Conservation (phyloP, 345 rosid genomes). For the Raphanus raphanistrum region DNA sequence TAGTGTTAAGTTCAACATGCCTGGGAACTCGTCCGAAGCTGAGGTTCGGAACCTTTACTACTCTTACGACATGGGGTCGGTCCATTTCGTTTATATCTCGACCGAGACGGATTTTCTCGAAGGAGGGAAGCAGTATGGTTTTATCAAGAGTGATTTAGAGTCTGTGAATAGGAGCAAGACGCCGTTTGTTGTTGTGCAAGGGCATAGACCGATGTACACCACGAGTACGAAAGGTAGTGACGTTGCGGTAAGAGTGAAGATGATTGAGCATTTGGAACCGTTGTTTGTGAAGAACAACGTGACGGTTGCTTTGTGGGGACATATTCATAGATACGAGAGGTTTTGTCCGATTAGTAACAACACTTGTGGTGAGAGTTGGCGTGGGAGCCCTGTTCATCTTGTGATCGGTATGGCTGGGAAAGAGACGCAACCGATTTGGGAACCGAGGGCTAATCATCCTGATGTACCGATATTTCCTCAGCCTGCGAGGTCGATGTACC, state of each 20-base stretch:
- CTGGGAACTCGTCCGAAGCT: slow-evolving; percentile 79
- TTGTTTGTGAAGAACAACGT: slow-evolving; percentile 69
- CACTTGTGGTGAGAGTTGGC: slow-evolving; percentile 61
- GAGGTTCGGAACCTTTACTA: slow-evolving; percentile 78
- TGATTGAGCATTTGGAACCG: slow-evolving; percentile 85
- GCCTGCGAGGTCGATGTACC: slow-evolving; percentile 71
- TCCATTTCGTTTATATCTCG: slow-evolving; percentile 77
- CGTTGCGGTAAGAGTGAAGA: slow-evolving; percentile 50
- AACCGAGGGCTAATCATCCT: slow-evolving; percentile 72
- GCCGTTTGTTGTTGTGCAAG: slow-evolving; percentile 78
- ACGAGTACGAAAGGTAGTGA: slow-evolving; percentile 66
- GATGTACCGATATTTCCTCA: slow-evolving; percentile 72
- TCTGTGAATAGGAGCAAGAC: slow-evolving; percentile 73
- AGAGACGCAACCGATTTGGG: slow-evolving; percentile 86
- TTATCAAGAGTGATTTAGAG: slow-evolving; percentile 72
- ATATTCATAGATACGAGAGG: slow-evolving; percentile 90
- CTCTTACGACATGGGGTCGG: slow-evolving; percentile 70
- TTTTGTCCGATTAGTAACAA: slow-evolving; percentile 84
- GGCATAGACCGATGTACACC: slow-evolving; percentile 97
- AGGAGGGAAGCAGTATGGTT: slow-evolving; percentile 72
- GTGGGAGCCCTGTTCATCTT: slow-evolving; percentile 71
- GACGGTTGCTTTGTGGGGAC: slow-evolving; percentile 91
- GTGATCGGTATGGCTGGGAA: slow-evolving; percentile 98
- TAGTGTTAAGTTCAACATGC: slow-evolving; percentile 87
- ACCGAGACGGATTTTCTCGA: slow-evolving; percentile 83